Base-by-base conservation (phyloP, 371 early-diverging fungal species). In the Mucor irregularis region DNA sequence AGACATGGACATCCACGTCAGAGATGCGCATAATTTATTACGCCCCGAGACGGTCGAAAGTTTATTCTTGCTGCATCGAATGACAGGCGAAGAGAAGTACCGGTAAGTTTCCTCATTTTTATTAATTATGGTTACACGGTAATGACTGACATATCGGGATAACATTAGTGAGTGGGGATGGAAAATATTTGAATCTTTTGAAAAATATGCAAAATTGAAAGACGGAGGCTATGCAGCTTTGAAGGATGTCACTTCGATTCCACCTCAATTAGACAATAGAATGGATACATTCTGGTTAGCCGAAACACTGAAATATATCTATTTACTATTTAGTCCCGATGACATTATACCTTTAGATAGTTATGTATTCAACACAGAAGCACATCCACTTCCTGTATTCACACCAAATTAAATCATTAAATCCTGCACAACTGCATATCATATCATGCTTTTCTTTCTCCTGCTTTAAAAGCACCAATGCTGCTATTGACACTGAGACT, bases 281-380 rank as follows among this genome's bases (percentile, higher is more conserved):
- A 90, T 90, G 91, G 92, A 90, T 56, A 87, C 87, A 0, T 90
- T 86, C 64, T 88, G 80, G 64, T 63, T 81, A 82, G 94, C 93
- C 0, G 98, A 98, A 68, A 96, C 97, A 0, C 82, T 98, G 50
- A 98, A 98, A 68, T 98, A 97, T 64, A 77, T 97, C 35, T 96
- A 93, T 61, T 74, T 95, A 25, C 69, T 96, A 34, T 97, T 96
- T 73, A 80, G 86, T 16, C 74, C 85, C 4, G 56, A 74, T 30
- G 81, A 82, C 54, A 53, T 89, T 17, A 46, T 95, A 14, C 86
- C 92, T 29, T 70, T 95, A 39, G 88, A 90, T 58, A 69, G 90
- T 60, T 94, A 86, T 61, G 92, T 94, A 26, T 81, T 92, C 39
- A 94, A 89, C 51, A 94, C 93, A n/a, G 95, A 94, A 69, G 95